These are phyloP conservation scores for Trametes punicea DNA, from an alignment of 768 basidiomycete genomes.

Conservation along the genomic window DNA sequence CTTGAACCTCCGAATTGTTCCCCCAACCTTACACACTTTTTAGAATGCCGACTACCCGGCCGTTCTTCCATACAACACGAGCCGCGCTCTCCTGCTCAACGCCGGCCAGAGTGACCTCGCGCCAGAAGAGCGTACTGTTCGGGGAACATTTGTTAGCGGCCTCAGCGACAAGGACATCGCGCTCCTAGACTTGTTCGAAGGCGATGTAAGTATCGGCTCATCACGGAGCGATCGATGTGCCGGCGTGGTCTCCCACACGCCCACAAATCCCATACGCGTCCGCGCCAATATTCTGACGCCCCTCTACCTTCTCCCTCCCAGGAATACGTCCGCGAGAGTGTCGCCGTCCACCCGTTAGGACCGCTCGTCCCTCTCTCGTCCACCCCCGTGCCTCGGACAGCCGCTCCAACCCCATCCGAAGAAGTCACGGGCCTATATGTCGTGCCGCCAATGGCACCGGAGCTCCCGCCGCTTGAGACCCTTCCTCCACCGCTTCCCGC, in stretches of 20 bases:
- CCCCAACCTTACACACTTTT: no score
- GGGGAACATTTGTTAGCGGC: conserved; percentile 77
- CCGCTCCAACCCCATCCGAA: conserved; percentile 25
- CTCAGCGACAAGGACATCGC: conserved; percentile 60
- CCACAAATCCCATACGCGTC: background rate
- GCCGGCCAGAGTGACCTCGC: conserved; percentile 39
- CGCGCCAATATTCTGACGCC: background rate
- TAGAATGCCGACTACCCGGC: conserved; percentile 82
- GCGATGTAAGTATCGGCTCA: conserved; percentile 46
- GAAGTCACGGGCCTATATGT: conserved; percentile 18
- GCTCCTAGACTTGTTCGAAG: conserved; percentile 82
- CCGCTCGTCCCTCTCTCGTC: conserved; percentile 33
- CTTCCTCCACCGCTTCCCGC: conserved; percentile 41
- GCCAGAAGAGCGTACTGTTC: conserved; percentile 63
- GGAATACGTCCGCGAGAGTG: conserved; percentile 67
- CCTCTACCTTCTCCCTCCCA: conserved; percentile 26
- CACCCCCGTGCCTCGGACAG: conserved; percentile 29
- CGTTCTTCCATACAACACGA: conserved; percentile 57
- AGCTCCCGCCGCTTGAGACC: conserved; percentile 37
- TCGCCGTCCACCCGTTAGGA: conserved; percentile 56
- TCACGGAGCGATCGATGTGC: background rate
- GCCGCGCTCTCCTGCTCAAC: conserved; percentile 41
- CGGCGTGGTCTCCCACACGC: background rate
- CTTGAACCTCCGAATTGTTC: background rate
- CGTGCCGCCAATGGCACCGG: conserved; percentile 41